These are phyloP conservation scores for Beta vulgaris DNA, from an alignment of 148 eudicot genomes.

Conservation along the genomic window DNA sequence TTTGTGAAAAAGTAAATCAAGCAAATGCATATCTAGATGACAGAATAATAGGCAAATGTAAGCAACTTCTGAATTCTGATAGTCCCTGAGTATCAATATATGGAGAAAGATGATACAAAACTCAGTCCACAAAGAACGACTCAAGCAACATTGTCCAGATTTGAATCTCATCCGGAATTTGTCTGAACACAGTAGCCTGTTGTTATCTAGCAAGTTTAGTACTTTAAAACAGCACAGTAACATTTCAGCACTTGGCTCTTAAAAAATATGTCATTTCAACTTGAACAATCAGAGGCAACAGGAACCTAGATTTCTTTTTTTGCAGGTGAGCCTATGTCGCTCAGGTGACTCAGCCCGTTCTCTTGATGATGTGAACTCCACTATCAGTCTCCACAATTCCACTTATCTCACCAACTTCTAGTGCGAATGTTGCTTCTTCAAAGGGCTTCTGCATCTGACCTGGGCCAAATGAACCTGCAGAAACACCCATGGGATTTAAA, in stretches of 20 bases:
- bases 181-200: not conserved
- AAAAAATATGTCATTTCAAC: constrained; percentile 1
- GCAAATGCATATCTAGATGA: no score
- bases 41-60: no score
- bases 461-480: constrained; percentile 71
- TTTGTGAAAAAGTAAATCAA: no score
- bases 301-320: not conserved
- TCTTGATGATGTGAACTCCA: constrained; percentile 84
- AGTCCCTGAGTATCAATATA: no score
- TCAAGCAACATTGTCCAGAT: constrained; percentile 2
- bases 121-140: no score
- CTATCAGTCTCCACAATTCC: constrained; percentile 93
- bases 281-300: constrained; percentile 16
- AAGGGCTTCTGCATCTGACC: constrained; percentile 98
- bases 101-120: no score
- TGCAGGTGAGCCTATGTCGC: not conserved
- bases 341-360: constrained; percentile 52
- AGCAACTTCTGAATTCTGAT: no score
- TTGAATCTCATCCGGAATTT: not conserved
- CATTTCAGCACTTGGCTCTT: not conserved
- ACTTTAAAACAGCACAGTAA: constrained; percentile 8
- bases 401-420: constrained; percentile 82
- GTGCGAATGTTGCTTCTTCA: constrained; percentile 84
- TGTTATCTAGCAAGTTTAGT: constrained; percentile 2
- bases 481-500: not conserved